Base-by-base conservation (phyloP, 371 early-diverging fungal species). In the Rhizopus delemar region DNA sequence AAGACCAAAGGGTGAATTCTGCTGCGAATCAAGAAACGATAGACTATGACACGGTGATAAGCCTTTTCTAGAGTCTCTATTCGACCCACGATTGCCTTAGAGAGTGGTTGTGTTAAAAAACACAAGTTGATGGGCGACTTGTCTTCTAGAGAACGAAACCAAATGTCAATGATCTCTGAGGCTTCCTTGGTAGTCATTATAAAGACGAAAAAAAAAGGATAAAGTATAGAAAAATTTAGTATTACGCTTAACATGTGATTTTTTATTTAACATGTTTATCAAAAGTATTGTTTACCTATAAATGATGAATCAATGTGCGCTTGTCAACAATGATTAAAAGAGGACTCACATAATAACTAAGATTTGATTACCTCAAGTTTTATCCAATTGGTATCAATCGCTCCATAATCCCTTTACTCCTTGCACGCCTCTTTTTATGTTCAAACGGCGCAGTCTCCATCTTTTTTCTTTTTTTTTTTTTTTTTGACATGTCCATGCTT, bases 41-140 rank as follows among this genome's bases (percentile, higher is more conserved):
- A 70, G 1, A 74, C 1, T 11, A 59, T 41, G 3, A 68, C 69
- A 34, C 58, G 54, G 7, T 60, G 62, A 63, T 78, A 78, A 2
- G 71, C 35, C 8, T 45, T n/a, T 45, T 78, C 78, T n/a, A 78
- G 41, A 5, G 73, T 56, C 7, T 56, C 54, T 2, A 78, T 57
- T 11, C 75, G 73, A 22, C 45, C 15, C 1, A 60, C 53, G 8
- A 65, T 49, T 2, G 73, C 59, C 28, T 55, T 59, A 4, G 51
- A 41, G 11, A 74, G 41, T 3, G 75, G 73, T 3, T 48, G 45
- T 7, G 73, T 73, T 0, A 73, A 4, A 49, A 75, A 70, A 4
- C 57, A 61, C 5, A 78, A 58, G 16, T 78, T 74, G 57, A 78
- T 75, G 51, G 78, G 78, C n/a, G 71, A 62, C 6, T 41, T 35